Percentiles rank a stretch among this genome's conserved stretches.
Evolutionary conservation across 2,329 filamentous ascomycete species (phyloP).

Genomic region (Colletotrichum sp.): DNA sequence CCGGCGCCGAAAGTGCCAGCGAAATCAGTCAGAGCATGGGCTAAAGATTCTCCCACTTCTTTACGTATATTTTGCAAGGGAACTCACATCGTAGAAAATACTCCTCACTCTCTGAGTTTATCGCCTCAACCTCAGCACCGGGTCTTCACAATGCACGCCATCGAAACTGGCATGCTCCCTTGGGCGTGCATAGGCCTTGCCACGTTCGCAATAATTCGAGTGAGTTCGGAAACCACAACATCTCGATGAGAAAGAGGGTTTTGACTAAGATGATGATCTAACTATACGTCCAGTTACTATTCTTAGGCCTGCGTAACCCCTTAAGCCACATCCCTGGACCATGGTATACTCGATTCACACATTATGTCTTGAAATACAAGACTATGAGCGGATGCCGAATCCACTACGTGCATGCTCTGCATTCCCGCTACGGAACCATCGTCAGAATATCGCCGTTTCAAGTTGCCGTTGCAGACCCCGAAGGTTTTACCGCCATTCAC

Average conservation of each 20-base stretch:
- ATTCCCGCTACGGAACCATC: neutral
- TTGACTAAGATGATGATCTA: accelerated
- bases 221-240: neutral
- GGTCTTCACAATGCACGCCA: neutral
- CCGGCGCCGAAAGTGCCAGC: neutral
- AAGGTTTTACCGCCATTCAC: neutral
- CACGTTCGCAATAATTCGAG: neutral
- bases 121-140: neutral
- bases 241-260: accelerated
- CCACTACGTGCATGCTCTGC: neutral
- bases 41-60: neutral
- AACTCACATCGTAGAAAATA: accelerated
- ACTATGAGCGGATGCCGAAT: neutral
- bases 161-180: neutral
- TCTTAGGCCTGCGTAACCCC: neutral
- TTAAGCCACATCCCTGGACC: neutral
- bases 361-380: neutral
- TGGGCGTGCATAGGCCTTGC: neutral
- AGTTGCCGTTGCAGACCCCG: neutral
- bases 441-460: neutral
- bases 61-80: neutral
- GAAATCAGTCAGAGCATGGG: neutral
- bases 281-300: neutral
- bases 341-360: neutral
- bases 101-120: neutral